Evolutionary conservation across 441 rosid genomes (phyloP), one percentile per base, ranked within the genome.

Genomic region (Erodium moschatum): DNA sequence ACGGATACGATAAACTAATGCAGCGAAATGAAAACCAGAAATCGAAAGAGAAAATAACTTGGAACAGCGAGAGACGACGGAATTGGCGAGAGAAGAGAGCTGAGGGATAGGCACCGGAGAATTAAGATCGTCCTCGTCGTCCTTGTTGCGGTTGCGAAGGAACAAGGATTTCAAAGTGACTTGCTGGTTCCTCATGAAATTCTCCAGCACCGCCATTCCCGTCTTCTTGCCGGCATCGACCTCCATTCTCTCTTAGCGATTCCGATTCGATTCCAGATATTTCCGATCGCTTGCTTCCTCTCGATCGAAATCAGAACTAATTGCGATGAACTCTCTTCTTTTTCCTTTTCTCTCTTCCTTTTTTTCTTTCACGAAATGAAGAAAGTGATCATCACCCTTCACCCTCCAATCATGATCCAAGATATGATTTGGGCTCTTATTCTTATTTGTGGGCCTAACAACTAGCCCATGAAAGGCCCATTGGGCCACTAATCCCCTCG

Each of bases 31-130:
- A 20, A 27, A 11, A 5, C 38, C 7, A 50, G 70, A 13, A 29
- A 44, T 16, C 64, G 66, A 67, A 46, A 16, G 6, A 18, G 56
- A 76, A 21, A 38, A 44, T 75, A 81, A 88, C 98, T 79, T 85
- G 81, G 96, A 86, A 78, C 93, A 89, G 75, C 96, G 95, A 58
- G 83, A 74, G 79, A 90, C 95, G 78, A 92, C 96, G 74, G 95
- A 86, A 73, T 92, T 92, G 65, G 96, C 93, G 76, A 88, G 80
- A 52, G 82, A 67, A 31, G 96, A 89, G 75, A 89, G 90, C 80
- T 86, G 92, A 68, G 95, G 96, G 56, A 89, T 83, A 13, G 87
- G 81, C 70, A 70, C 73, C n/a, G 86, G 90, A 50, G 90, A 86
- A 71, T 72, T 76, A 8, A 79, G 67, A 42, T 27, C 71, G 0